Percentiles rank a stretch among this genome's conserved stretches.
Conservation (phyloP, 352 stramenopile genomes). For the Pythium folliculosum region DNA sequence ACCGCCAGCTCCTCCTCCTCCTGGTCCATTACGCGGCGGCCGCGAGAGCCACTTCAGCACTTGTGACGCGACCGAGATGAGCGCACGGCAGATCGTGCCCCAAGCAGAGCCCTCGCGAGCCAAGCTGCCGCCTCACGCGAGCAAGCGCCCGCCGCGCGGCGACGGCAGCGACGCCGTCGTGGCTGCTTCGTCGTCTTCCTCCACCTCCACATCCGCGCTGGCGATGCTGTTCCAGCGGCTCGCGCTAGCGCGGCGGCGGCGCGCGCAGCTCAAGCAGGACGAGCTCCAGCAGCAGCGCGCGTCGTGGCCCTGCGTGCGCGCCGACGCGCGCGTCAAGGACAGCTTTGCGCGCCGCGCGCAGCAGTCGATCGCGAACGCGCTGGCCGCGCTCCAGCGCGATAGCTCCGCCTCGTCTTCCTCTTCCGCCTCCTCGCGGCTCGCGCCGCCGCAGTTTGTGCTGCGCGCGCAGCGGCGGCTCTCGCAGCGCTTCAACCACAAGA, state of each 20-base stretch:
- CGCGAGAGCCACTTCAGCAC: background rate
- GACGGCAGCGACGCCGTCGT: background rate
- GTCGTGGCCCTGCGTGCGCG: constrained; percentile 13
- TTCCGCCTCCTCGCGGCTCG: constrained; percentile 6
- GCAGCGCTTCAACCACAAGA: constrained; percentile 31
- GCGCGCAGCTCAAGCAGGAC: constrained; percentile 1
- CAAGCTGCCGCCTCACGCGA: background rate
- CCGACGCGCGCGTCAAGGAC: background rate
- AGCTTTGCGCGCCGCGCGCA: constrained; percentile 20
- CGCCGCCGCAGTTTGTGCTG: constrained; percentile 24
- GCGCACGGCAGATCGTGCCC: constrained; percentile 17
- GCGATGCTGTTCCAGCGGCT: constrained; percentile 19
- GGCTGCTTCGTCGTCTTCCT: background rate
- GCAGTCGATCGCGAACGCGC: constrained; percentile 21
- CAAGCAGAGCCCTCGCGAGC: background rate
- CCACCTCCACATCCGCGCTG: constrained; percentile 3
- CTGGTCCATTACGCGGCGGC: background rate
- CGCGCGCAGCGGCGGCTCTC: constrained; percentile 25
- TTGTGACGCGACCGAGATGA: constrained; percentile 16
- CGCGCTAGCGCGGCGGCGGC: constrained; percentile 5
- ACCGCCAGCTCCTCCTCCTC: background rate
- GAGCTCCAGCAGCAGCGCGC: constrained; percentile 16
- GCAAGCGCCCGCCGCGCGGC: background rate
- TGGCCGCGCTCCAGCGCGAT: constrained; percentile 16
- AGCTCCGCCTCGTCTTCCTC: background rate